These are phyloP conservation scores for Yarrowia sp. DNA, from an alignment of 805 yeast species.

Conservation along the genomic window DNA sequence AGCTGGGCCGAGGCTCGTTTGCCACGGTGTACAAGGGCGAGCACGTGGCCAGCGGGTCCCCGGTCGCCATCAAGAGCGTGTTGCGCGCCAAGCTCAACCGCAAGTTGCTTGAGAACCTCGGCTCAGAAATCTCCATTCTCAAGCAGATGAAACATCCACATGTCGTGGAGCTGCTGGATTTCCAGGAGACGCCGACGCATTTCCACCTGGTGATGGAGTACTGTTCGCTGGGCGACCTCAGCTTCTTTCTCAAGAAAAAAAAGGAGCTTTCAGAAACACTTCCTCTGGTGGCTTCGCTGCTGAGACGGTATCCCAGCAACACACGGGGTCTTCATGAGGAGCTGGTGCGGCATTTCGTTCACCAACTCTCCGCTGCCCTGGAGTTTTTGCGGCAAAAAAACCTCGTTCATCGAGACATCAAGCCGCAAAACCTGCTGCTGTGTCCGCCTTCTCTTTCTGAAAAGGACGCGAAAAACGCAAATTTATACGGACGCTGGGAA, in stretches of 20 bases:
- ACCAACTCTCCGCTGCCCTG: conserved; percentile 85
- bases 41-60: conserved; percentile 54
- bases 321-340: conserved; percentile 78
- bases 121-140: conserved; percentile 87
- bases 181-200: conserved; percentile 73
- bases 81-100: conserved; percentile 81
- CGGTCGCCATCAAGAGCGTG: conserved; percentile 91
- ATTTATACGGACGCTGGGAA: conserved; percentile 82
- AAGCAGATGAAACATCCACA: conserved; percentile 92
- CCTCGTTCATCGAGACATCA: conserved; percentile 92
- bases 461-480: conserved; percentile 60
- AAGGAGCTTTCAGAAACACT: conserved; percentile 73
- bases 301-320: conserved; percentile 85
- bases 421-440: conserved; percentile 85
- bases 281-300: conserved; percentile 77
- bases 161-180: conserved; percentile 85
- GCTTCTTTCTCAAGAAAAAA: conserved; percentile 81
- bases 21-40: conserved; percentile 93
- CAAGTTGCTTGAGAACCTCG: conserved; percentile 87
- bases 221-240: conserved; percentile 93
- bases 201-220: conserved; percentile 95
- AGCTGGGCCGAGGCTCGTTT: conserved; percentile 94
- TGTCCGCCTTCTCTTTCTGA: conserved; percentile 80
- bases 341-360: conserved; percentile 80
- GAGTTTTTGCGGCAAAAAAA: conserved; percentile 81